Evolutionary conservation across 495 filamentous ascomycete genomes (phyloP).

Genomic region (Lasiosphaeria ovina): DNA sequence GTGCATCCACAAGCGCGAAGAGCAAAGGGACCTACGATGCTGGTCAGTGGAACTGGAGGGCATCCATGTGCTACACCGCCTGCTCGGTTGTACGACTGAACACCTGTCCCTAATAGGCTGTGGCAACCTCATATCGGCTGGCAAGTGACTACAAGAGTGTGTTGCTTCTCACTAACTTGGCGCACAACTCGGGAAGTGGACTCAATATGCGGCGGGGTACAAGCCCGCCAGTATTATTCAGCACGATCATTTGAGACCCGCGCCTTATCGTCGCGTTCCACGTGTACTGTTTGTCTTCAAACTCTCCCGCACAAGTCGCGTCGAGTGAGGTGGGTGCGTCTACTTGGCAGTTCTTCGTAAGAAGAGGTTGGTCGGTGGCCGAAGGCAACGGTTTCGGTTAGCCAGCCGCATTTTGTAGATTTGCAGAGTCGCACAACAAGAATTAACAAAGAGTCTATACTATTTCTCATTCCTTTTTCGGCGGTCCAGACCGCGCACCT

Average conservation of each 20-base stretch:
- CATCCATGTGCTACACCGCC: background rate
- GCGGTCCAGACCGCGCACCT: too few species aligned
- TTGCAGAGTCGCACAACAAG: too few species aligned
- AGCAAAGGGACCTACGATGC: background rate
- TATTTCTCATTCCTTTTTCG: too few species aligned
- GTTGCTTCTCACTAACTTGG: background rate
- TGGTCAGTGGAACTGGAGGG: background rate
- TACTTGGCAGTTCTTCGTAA: too few species aligned
- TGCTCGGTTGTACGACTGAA: constrained; percentile 1
- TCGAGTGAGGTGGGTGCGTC: too few species aligned
- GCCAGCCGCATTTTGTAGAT: too few species aligned
- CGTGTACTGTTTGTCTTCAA: background rate
- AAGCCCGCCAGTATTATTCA: background rate
- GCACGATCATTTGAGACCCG: background rate
- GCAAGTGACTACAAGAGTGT: background rate
- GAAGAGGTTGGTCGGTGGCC: too few species aligned
- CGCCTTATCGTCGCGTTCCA: background rate
- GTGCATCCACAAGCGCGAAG: background rate
- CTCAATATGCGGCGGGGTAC: background rate
- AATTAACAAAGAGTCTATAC: too few species aligned
- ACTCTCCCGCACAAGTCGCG: too few species aligned
- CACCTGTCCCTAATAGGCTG: background rate
- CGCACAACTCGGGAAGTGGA: background rate
- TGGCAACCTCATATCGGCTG: background rate
- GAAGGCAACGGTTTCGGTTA: too few species aligned